A percentile compares a stretch with the other conserved stretches of the same genome.
phyloP scores from a whole-genome alignment of 139 green algal species.

The Diplosphaera chodatii region DNA sequence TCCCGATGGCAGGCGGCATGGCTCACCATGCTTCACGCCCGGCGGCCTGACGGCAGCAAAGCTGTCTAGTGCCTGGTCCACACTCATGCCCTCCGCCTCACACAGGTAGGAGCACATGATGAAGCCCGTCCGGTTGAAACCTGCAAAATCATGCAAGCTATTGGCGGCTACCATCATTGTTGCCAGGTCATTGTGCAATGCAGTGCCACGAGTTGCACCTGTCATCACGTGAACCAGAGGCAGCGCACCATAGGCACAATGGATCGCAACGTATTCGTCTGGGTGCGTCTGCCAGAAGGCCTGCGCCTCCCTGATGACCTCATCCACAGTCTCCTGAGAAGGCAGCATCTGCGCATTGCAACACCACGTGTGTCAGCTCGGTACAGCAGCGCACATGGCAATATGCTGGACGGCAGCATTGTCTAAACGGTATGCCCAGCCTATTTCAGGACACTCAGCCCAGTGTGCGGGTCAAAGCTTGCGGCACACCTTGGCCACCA shows the following conservation, averaged over 20 bases:
- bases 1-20: no score
- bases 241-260: conserved; percentile 76
- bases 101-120: conserved; percentile 76
- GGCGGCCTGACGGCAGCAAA: conserved; percentile 65
- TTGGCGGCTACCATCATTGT: not conserved
- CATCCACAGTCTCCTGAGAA: conserved; percentile 33
- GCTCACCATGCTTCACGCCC: conserved; percentile 65
- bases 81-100: conserved; percentile 44
- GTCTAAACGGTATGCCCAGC: no score
- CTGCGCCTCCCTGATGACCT: conserved; percentile 41
- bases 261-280: conserved; percentile 66
- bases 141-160: conserved; percentile 22
- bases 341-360: conserved; percentile 29
- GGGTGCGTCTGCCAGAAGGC: conserved; percentile 48
- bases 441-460: no score
- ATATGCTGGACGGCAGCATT: no score
- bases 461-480: not conserved
- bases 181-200: no score
- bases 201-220: no score
- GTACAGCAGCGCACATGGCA: no score
- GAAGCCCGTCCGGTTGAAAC: conserved; percentile 89
- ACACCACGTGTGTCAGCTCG: no score
- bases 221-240: not conserved
- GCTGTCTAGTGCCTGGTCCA: conserved; percentile 58
- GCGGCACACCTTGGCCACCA: conserved; percentile 56